Evolutionary conservation across 2,329 filamentous ascomycete genomes (phyloP), one percentile per base, ranked within the genome.

Genomic region (Apiospora malaysiana): DNA sequence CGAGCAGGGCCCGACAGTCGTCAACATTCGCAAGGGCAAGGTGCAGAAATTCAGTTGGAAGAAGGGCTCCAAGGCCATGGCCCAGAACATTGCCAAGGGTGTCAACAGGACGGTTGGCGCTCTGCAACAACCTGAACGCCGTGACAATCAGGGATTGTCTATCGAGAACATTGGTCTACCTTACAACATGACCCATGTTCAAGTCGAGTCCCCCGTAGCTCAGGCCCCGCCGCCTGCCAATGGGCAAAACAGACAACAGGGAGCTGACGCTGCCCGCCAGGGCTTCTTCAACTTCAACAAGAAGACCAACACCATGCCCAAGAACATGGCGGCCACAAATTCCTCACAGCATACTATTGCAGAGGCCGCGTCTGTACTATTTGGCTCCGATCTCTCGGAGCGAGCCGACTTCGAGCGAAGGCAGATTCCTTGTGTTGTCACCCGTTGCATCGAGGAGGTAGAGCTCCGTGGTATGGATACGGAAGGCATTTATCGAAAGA

Each of bases 31-130:
- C 77, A 98, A 98, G 83, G 94, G 93, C 42, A 94, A 97, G 79
- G 91, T 92, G 69, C 97, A 94, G 85, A 98, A 98, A 81, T 98
- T 98, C 83, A 97, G 97, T 83, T 98, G 96, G 95, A 97, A 98
- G 87, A 97, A 97, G 85, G 94, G 94, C 49, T 94, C 94, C 49
- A 95, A 97, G 82, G 95, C 93, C 70, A 92, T 98, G 76, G 95
- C 95, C 40, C 97, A 98, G 82, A 95, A 95, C 78, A 93, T 98
- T 68, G 93, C 93, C 72, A 98, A 98, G 84, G 94, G 95, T 69
- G 91, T 98, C 81, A 97, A 97, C 82, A 93, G 94, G 70, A 95
- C 95, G 7, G 97, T 98, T 72, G 92, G 91, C 68, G 92, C 92
- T 69, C 91, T 88, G 85, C 88, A 87, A 79, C 87, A 83, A 79